Percentiles rank a stretch among this genome's conserved stretches.
Conservation (phyloP, 164 flowering plant genomes). For the Aristolochia californica region DNA sequence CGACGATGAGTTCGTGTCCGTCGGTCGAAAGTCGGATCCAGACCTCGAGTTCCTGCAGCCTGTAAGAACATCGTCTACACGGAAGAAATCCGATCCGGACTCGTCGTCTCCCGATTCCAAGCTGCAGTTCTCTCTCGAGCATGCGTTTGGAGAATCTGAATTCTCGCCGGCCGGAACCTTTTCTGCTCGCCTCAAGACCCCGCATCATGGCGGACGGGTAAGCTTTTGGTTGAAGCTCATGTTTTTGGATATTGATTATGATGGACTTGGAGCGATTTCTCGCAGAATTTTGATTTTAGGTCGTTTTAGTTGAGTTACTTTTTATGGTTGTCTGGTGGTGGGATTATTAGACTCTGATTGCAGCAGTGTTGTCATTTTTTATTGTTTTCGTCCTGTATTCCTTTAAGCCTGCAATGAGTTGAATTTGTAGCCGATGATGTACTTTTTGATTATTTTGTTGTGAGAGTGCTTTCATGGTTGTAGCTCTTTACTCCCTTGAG, state of each 20-base stretch:
- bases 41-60: constrained; percentile 18
- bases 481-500: too few species aligned
- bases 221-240: constrained; percentile 1
- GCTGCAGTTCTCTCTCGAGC: constrained; percentile 74
- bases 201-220: constrained; percentile 74
- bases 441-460: too few species aligned
- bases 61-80: constrained; percentile 4
- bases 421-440: too few species aligned
- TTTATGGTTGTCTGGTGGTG: too few species aligned
- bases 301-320: too few species aligned
- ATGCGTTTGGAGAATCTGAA: constrained; percentile 73
- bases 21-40: constrained; percentile 22
- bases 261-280: too few species aligned
- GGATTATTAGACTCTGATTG: too few species aligned
- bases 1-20: constrained; percentile 76
- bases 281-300: too few species aligned
- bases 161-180: constrained; percentile 72
- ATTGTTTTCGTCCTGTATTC: too few species aligned
- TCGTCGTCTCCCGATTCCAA: constrained; percentile 66
- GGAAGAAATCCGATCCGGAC: constrained; percentile 23
- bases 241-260: background rate
- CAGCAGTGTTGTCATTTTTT: too few species aligned
- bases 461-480: too few species aligned
- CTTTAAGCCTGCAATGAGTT: too few species aligned
- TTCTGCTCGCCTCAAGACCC: constrained; percentile 76